Percentiles rank a stretch among this genome's conserved stretches.
Conservation (phyloP, 1,284 basidiomycete species). For the Austroboletus niveus region DNA sequence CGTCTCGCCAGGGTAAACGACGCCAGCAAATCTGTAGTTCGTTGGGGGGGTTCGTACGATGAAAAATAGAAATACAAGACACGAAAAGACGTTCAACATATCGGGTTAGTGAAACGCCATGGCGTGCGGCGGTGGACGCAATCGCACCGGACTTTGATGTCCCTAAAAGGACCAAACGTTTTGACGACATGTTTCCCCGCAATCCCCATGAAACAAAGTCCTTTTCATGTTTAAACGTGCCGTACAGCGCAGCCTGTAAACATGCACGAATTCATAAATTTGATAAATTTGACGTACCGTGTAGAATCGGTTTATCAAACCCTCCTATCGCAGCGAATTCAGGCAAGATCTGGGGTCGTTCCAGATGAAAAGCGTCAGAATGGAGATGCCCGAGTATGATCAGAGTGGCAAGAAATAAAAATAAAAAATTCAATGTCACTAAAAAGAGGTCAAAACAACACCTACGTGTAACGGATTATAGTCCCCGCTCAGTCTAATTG, state of each 20-base stretch:
- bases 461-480: conserved; percentile 87
- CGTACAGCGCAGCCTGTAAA: neutral
- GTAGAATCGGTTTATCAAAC: conserved; percentile 87
- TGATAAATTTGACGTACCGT: conserved; percentile 41
- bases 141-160: conserved; percentile 92
- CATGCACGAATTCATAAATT: neutral
- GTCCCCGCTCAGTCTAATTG: conserved; percentile 78
- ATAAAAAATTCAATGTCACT: neutral
- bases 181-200: conserved; percentile 93
- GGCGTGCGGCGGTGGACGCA: too few relatives aligned
- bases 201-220: conserved; percentile 92
- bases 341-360: conserved; percentile 73
- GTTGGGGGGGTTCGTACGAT: neutral
- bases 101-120: neutral
- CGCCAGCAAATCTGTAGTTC: conserved; percentile 69
- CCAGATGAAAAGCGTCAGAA: conserved; percentile 5
- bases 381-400: neutral
- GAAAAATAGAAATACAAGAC: neutral
- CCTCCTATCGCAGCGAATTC: conserved; percentile 94
- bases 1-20: conserved; percentile 95
- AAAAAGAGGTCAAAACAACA: neutral
- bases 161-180: conserved; percentile 81
- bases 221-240: conserved; percentile 28
- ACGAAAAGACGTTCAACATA: neutral
- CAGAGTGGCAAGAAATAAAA: neutral